phyloP scores from a whole-genome alignment of 1,139 yeast species.

The Magnusiomyces suaveolens region DNA sequence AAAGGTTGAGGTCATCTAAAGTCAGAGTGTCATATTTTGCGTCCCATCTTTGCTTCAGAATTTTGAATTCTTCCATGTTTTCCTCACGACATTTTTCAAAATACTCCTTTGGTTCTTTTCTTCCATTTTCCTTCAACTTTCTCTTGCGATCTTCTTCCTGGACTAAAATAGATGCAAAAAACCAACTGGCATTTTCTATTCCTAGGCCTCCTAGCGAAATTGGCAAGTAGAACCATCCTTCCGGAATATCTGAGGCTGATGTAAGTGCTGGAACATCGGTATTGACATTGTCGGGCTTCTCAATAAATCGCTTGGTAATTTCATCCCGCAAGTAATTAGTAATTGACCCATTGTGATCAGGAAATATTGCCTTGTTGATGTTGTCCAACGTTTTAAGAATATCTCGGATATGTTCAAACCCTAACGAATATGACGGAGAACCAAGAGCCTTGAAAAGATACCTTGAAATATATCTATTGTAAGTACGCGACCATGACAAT shows the following conservation, averaged over 20 bases:
- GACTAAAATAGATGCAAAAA: background rate
- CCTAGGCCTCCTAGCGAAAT: conserved; percentile 17
- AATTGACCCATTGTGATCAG: conserved; percentile 7
- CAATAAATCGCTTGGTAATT: conserved; percentile 7
- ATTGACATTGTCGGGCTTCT: background rate
- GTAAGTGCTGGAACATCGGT: background rate
- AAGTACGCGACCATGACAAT: conserved; percentile 16
- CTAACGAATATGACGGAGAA: conserved; percentile 13
- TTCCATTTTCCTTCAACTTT: background rate
- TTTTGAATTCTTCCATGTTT: conserved; percentile 9
- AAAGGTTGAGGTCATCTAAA: too few relatives aligned
- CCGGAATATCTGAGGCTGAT: conserved; percentile 7
- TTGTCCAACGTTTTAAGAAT: conserved; percentile 13
- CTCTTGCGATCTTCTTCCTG: background rate
- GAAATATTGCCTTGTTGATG: conserved; percentile 14
- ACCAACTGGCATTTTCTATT: conserved; percentile 12
- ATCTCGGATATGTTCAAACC: conserved; percentile 15
- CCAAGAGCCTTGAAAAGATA: conserved; percentile 17
- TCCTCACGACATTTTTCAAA: conserved; percentile 10
- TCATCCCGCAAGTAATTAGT: conserved; percentile 1
- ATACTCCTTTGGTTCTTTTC: conserved; percentile 1
- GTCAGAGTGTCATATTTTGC: too few relatives aligned
- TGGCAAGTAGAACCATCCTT: conserved; percentile 17
- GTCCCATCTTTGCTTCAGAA: conserved; percentile 3
- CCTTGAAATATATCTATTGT: conserved; percentile 16